Evolutionary conservation across 768 basidiomycete species (phyloP), one percentile per base, ranked within the genome.

Genomic region (Macrolepiota dolichaula): DNA sequence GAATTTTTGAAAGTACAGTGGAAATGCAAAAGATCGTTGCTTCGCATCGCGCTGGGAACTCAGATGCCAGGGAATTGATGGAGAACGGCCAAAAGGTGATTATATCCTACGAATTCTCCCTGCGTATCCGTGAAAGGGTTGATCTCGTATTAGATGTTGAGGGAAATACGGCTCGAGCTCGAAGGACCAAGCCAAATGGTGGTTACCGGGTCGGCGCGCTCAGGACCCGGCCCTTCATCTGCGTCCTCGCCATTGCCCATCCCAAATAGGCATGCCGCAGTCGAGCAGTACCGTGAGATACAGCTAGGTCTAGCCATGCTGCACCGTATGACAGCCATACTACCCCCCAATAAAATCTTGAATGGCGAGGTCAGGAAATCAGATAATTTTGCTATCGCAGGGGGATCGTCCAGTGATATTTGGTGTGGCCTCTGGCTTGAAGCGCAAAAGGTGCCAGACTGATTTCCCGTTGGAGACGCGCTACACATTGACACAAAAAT

Each of bases 371-470:
- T 86, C 2, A 73, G 66, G 51, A 79, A 73, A 59, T 58, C 54
- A 0, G 66, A 74, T 13, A 76, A 79, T 17, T 51, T 72, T 17
- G 68, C 84, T 3, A 67, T 81, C 42, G 79, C 79, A 22, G 80
- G 81, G 49, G 84, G 86, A 27, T 74, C 75, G n/a, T 82, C 82
- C 62, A 84, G 81, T 65, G 79, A 85, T 56, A 76, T 87, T 42
- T 85, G 76, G 72, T 67, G 76, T 55, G 86, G 85, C n/a, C 72
- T 65, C 32, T 86, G 85, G 85, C 68, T 86, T 12, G 79, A 74
- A 22, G 75, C 76, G 62, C 76, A 81, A 65, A 83, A 81, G 73
- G 84, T 80, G 55, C 24, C 57, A 17, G 15, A 42, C 5, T 57
- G n/a, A 15, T 29, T 15, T 53, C 22, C 50, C 9, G 15, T 42